Base-by-base conservation (phyloP, 805 yeast genomes). In the Cyberlindnera subsufficiens region DNA sequence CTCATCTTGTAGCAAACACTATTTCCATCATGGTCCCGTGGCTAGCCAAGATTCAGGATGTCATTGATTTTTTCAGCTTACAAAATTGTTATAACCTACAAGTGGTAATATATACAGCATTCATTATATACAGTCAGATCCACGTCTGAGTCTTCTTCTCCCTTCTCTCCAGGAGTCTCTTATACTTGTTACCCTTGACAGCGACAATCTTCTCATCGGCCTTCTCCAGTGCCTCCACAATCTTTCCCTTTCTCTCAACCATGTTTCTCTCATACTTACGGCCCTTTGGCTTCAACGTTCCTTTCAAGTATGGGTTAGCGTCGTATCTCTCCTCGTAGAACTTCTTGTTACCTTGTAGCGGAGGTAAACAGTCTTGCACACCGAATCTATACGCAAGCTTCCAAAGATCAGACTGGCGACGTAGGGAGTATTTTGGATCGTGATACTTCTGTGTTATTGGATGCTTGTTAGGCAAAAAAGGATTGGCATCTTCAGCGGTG, bases 351-450 rank as follows among this genome's bases (percentile, higher is more conserved):
- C 51, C 48, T 41, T 49, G 55, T 38, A 58, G 38, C 25, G 76
- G 71, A 22, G 97, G 97, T 61, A 90, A 68, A 45, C 87, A 67
- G 46, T 84, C 88, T 32, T 78, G 72, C 6, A 90, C 71, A n/a
- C 96, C 96, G 54, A 76, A 85, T 54, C 80, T 76, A 58, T 77
- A 72, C 2, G 96, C 96, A 57, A 84, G 65, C 65, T 90, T 90
- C 72, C 75, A 88, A 42, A 90, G 67, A 50, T 82, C 96, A 16
- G 90, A 78, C 56, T 86, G 89, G 55, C 91, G 77, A 66, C 96
- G 77, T 56, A 82, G 68, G 8, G 96, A 86, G 64, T 77, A 86
- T 52, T 78, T 72, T 20, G 97, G 86, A 45, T 79, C 78, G 55
- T 86, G 95, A 67, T 81, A 78, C 53, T 67, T 71, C n/a, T 83